These are phyloP conservation scores for Mucor lusitanicus DNA, from an alignment of 371 early-diverging fungal species.

Conservation along the genomic window DNA sequence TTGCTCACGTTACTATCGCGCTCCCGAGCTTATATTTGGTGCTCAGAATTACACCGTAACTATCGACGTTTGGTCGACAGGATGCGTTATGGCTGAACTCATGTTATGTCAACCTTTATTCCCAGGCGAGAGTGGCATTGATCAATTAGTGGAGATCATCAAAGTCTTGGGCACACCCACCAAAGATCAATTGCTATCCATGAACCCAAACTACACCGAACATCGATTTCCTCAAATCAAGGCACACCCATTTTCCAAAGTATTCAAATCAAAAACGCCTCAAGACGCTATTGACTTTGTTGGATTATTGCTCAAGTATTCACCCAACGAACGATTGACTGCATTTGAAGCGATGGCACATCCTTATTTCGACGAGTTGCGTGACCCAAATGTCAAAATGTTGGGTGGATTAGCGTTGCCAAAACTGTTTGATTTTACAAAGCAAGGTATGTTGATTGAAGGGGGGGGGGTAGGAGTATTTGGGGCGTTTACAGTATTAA, in stretches of 20 bases:
- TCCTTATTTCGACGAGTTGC: slow-evolving; percentile 93
- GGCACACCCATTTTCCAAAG: slow-evolving; percentile 87
- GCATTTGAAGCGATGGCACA: slow-evolving; percentile 90
- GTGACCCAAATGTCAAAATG: slow-evolving; percentile 74
- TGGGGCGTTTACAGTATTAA: neutral
- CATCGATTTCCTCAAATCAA: slow-evolving; percentile 98
- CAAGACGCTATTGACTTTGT: slow-evolving; percentile 86
- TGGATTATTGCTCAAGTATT: slow-evolving; percentile 86
- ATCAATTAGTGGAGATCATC: slow-evolving; percentile 99
- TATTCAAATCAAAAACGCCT: slow-evolving; percentile 61
- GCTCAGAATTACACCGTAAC: slow-evolving; percentile 90
- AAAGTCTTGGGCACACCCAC: slow-evolving; percentile 99
- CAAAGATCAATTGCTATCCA: slow-evolving; percentile 91
- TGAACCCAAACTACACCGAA: slow-evolving; percentile 97
- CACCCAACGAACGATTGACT: slow-evolving; percentile 85
- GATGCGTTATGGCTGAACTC: slow-evolving; percentile 99
- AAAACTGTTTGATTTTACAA: slow-evolving; percentile 84
- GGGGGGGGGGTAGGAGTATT: neutral
- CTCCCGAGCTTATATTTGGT: slow-evolving; percentile 98
- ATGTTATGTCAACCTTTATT: slow-evolving; percentile 96
- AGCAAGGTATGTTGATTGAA: slow-evolving; percentile 57
- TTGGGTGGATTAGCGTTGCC: slow-evolving; percentile 80
- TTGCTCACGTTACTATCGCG: slow-evolving; percentile 98
- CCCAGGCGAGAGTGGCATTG: slow-evolving; percentile 99
- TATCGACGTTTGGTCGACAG: slow-evolving; percentile 98